These are phyloP conservation scores for Aspergillus fructus DNA, from an alignment of 2,329 filamentous ascomycete species.

Conservation along the genomic window DNA sequence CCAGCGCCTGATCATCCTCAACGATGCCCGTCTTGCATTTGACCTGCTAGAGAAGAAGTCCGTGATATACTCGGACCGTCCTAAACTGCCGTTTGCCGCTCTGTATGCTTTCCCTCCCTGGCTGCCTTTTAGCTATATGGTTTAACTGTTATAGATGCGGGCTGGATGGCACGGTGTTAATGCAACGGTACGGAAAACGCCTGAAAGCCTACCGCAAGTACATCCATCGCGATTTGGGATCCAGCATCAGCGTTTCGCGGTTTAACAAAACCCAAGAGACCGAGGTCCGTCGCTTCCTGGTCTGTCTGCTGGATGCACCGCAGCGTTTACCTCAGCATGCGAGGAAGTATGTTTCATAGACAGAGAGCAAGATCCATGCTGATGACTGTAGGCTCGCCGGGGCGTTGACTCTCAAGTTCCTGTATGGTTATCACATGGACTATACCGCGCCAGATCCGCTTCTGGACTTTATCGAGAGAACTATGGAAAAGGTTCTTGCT, in stretches of 20 bases:
- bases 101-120: constrained; percentile 29
- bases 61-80: constrained; percentile 30
- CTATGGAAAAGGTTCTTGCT: constrained; percentile 41
- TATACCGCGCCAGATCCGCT: constrained; percentile 43
- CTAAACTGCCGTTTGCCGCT: constrained; percentile 34
- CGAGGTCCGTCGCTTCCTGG: constrained; percentile 47
- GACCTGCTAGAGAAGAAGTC: constrained; percentile 39
- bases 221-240: constrained; percentile 47
- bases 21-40: constrained; percentile 30
- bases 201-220: constrained; percentile 48
- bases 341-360: constrained; percentile 26
- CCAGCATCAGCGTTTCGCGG: constrained; percentile 38
- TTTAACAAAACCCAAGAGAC: constrained; percentile 46
- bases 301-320: constrained; percentile 43
- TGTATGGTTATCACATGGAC: constrained; percentile 49
- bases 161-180: constrained; percentile 38
- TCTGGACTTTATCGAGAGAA: constrained; percentile 41
- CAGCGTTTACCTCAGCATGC: constrained; percentile 39
- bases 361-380: not conserved
- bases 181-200: constrained; percentile 37
- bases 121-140: too few species aligned
- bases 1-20: constrained; percentile 38
- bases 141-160: constrained; percentile 31
- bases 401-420: constrained; percentile 45
- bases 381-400: constrained; percentile 34